A percentile compares a stretch with the other conserved stretches of the same genome.
These are phyloP conservation scores for Aspergillus sp. DNA, from an alignment of 2,329 filamentous ascomycete genomes.

Conservation along the genomic window DNA sequence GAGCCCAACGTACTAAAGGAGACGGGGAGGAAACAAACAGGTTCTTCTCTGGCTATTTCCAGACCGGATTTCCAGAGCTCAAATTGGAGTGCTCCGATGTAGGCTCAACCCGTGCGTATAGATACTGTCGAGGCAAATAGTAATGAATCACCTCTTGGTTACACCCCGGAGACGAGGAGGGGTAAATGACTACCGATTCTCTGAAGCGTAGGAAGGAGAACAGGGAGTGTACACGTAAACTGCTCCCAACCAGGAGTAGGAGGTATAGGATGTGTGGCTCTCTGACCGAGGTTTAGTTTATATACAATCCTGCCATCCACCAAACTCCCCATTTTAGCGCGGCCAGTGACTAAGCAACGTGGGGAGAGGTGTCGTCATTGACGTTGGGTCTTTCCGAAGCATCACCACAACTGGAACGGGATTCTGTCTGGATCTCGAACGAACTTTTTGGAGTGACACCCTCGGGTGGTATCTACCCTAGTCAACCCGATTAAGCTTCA, in stretches of 20 bases:
- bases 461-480: too few relatives aligned
- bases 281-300: constrained; percentile 1
- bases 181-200: background rate
- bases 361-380: background rate
- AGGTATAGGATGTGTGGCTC: background rate
- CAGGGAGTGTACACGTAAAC: background rate
- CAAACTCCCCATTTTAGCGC: background rate
- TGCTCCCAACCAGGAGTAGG: background rate
- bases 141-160: background rate
- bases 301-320: background rate
- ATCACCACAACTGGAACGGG: background rate
- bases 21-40: background rate
- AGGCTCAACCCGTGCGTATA: background rate
- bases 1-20: background rate
- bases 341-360: constrained; percentile 4
- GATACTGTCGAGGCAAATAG: background rate
- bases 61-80: background rate
- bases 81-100: background rate
- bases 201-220: background rate
- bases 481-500: background rate
- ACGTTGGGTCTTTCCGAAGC: background rate
- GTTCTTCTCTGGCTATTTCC: background rate
- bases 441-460: too few relatives aligned
- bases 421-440: too few relatives aligned
- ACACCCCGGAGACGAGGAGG: background rate